Conservation (phyloP, 495 filamentous ascomycete species). For the Lasiosphaeria ovina region DNA sequence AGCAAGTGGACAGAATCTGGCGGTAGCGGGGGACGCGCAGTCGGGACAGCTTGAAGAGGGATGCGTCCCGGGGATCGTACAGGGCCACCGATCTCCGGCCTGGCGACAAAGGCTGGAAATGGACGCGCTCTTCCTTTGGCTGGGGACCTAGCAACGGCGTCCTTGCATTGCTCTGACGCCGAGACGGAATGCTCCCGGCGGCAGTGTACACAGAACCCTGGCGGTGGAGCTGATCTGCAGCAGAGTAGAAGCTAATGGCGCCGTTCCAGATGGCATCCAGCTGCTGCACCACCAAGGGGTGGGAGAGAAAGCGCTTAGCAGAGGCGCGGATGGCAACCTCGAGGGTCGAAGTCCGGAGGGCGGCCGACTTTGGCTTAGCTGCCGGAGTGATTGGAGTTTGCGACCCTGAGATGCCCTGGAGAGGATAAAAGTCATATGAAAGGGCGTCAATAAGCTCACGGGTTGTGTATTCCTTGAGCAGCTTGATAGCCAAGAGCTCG, state of each 20-base stretch:
- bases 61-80: constrained; percentile 89
- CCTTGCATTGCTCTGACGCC: constrained; percentile 34
- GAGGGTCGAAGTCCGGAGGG: constrained; percentile 80
- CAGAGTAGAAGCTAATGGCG: constrained; percentile 86
- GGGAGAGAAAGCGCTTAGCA: constrained; percentile 84
- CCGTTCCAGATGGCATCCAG: constrained; percentile 95
- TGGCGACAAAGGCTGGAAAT: constrained; percentile 29
- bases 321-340: constrained; percentile 88
- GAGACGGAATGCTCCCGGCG: constrained; percentile 21
- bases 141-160: constrained; percentile 46
- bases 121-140: constrained; percentile 36
- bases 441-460: constrained; percentile 87
- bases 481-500: constrained; percentile 86
- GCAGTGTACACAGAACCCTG: constrained; percentile 21
- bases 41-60: constrained; percentile 83
- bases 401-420: constrained; percentile 62
- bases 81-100: constrained; percentile 72
- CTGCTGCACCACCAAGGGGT: constrained; percentile 87
- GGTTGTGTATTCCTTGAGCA: constrained; percentile 84
- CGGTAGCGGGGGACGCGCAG: constrained; percentile 88
- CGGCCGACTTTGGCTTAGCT: constrained; percentile 41
- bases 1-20: constrained; percentile 81
- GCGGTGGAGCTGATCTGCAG: constrained; percentile 77
- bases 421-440: constrained; percentile 90
- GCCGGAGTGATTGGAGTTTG: constrained; percentile 46